Evolutionary conservation across 768 basidiomycete genomes (phyloP), one percentile per base, ranked within the genome.

Genomic region (Sporobolomyces roseus): DNA sequence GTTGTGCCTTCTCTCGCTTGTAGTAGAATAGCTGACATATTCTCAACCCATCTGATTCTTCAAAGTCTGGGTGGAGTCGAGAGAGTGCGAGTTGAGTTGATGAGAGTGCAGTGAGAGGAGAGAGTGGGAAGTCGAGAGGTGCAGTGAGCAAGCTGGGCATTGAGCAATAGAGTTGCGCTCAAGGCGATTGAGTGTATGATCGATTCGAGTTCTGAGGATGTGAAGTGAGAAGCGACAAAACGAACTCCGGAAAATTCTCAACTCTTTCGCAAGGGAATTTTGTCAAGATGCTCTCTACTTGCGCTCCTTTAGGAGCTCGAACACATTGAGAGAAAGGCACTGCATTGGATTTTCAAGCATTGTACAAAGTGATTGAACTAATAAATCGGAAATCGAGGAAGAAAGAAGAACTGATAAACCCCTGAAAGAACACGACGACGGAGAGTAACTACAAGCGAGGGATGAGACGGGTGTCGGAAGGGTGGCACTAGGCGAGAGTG

Each of bases 401-500:
- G 38, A 41, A 41, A 41, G 17, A 9, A 9, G 38, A 46, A 23
- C 45, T 7, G 21, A 46, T 14, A 14, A 7, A 46, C 38, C 38
- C n/a, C 10, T 9, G 38, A 46, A 46, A 46, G 45, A 46, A 46
- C 6, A 46, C 45, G 12, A 23, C 12, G 27, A 19, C 27, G 36
- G 33, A 48, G 52, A n/a, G 12, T 13, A 52, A 3, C 4, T 21
- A 36, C 23, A 27, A 3, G 33, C 7, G 13, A 50, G 27, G 14
- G 35, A 27, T 36, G 13, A n/a, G 29, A 19, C 25, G 38, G n/a
- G 36, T 51, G 32, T 8, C 27, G 27, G 23, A 9, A 21, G 27
- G 25, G 9, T 29, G 13, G 25, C 10, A 9, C 17, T 50, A 58
- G 8, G 91, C 80, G 14, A 81, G 75, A 0, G 93, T 97, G 0